Conservation (phyloP, 768 basidiomycete species). For the Lactifluus pinguis region DNA sequence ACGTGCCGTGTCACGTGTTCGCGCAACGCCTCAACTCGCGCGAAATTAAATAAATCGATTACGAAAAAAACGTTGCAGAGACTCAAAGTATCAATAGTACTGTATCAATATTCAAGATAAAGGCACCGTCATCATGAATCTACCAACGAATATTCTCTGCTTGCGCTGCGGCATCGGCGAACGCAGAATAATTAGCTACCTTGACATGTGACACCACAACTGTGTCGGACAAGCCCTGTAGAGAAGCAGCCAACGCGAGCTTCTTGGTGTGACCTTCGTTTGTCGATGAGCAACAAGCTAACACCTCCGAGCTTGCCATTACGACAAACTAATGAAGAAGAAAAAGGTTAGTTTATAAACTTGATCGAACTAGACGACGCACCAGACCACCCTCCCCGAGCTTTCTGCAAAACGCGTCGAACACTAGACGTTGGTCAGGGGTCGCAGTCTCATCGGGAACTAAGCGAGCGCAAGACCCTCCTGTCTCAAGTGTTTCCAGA, state of each 20-base stretch:
- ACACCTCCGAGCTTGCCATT: conserved; percentile 12
- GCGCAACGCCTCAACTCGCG: background rate
- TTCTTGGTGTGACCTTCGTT: conserved; percentile 12
- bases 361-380: background rate
- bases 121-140: background rate
- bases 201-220: conserved; percentile 20
- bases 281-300: conserved; percentile 18
- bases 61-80: background rate
- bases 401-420: conserved; percentile 10
- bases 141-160: conserved; percentile 36
- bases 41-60: background rate
- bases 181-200: conserved; percentile 13
- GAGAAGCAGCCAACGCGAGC: conserved; percentile 7
- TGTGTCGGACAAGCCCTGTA: conserved; percentile 11
- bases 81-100: background rate
- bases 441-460: conserved; percentile 11
- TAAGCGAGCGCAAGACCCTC: conserved; percentile 19
- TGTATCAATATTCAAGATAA: background rate
- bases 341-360: background rate
- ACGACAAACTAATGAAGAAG: conserved; percentile 10
- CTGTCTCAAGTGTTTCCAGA: conserved; percentile 18
- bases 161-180: conserved; percentile 22
- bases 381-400: conserved; percentile 16
- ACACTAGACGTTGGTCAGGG: conserved; percentile 1
- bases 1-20: conserved; percentile 12